These are phyloP conservation scores for Trichoderma hamatum DNA, from an alignment of 2,329 filamentous ascomycete species.

Conservation along the genomic window DNA sequence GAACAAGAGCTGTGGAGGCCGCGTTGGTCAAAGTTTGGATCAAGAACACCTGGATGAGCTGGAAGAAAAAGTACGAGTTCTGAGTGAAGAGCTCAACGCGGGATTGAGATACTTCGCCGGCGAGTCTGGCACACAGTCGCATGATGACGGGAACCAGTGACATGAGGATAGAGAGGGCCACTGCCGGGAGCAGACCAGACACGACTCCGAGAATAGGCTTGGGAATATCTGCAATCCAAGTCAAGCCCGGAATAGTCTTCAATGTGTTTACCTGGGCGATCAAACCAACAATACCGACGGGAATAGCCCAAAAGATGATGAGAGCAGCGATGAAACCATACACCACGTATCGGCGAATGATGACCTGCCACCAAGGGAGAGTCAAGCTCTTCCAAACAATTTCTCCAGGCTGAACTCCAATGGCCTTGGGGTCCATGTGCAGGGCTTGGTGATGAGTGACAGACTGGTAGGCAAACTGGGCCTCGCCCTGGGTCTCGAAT, in stretches of 20 bases:
- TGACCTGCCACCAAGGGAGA: constrained; percentile 71
- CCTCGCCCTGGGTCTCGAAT: constrained; percentile 78
- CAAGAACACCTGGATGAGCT: constrained; percentile 91
- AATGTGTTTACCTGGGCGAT: constrained; percentile 83
- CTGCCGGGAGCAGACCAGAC: constrained; percentile 77
- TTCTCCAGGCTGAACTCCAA: constrained; percentile 78
- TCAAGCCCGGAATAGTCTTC: constrained; percentile 66
- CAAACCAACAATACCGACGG: constrained; percentile 76
- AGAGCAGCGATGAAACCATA: constrained; percentile 69
- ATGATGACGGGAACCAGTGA: constrained; percentile 71
- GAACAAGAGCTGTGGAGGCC: constrained; percentile 67
- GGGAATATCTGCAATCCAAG: constrained; percentile 75
- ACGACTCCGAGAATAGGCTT: constrained; percentile 71
- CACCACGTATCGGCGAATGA: constrained; percentile 68
- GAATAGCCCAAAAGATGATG: constrained; percentile 83
- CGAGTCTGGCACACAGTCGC: constrained; percentile 71
- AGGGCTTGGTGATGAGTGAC: constrained; percentile 79
- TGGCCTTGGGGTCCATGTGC: constrained; percentile 83
- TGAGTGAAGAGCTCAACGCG: constrained; percentile 87
- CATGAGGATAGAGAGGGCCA: constrained; percentile 81
- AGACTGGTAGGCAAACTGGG: constrained; percentile 82
- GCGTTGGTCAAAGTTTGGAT: constrained; percentile 81
- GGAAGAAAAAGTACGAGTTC: constrained; percentile 89
- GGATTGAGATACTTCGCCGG: constrained; percentile 77
- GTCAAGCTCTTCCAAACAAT: constrained; percentile 83